Evolutionary conservation across 2,329 filamentous ascomycete species (phyloP), one percentile per base, ranked within the genome.

Genomic region (Chaetomium olivaceum): DNA sequence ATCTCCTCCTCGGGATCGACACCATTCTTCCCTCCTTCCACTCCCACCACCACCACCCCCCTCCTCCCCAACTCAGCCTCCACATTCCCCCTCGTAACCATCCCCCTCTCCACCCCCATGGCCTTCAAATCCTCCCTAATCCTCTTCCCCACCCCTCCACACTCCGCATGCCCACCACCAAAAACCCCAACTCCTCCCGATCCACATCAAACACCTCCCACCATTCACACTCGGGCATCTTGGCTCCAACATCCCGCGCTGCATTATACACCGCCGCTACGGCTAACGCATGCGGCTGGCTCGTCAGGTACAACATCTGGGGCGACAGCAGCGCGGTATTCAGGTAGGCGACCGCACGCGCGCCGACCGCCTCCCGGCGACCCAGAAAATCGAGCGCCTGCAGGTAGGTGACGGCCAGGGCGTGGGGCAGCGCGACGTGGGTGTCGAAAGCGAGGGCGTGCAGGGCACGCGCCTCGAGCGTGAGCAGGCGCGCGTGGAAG

Each of bases 121-220:
- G 76, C 77, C n/a, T 80, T 80, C 80, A 87, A 84, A 59, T 82
- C 83, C 59, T 82, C 81, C 72, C 78, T 83, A 73, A 91, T 88
- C 51, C 82, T 82, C 66, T 78, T 79, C 62, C 88, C 78, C 90
- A 92, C 0, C 86, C 88, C 68, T 90, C 88, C 62, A 96, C 80
- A 73, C 93, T 97, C 68, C 87, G 82, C 85, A 97, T 86, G 0
- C 85, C 93, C 12, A 97, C 91, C 3, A 96, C 93, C 65, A 98
- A 78, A 72, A 98, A 98, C 0, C 95, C 95, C 43, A 99, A 82
- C 76, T 97, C 93, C 80, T 99, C 95, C 59, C 95, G 84, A 73
- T 97, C 93, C 8, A 95, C 91, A 77, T 99, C 95, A 76, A 98
- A 98, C 0, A 98, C 92, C 77, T 97, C 93, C 95, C 95, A 99